Conservation (phyloP, 2,329 filamentous ascomycete species). For the Parastagonospora avenae region DNA sequence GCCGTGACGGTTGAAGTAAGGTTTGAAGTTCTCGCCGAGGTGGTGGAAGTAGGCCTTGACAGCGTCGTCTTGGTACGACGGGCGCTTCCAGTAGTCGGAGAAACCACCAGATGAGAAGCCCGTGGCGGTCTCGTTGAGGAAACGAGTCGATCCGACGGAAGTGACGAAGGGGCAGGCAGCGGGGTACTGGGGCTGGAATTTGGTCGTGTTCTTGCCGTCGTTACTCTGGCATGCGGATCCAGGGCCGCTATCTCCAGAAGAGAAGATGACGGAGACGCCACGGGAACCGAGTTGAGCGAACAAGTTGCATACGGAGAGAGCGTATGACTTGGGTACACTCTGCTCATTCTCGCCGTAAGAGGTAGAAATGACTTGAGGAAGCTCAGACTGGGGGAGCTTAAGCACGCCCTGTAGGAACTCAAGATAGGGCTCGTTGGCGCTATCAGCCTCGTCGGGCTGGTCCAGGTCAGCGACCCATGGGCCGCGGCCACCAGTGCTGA, state of each 20-base stretch:
- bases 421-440: conserved; percentile 71
- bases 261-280: conserved; percentile 66
- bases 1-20: conserved; percentile 59
- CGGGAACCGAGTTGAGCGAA: conserved; percentile 68
- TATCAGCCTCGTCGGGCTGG: conserved; percentile 44
- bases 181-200: conserved; percentile 67
- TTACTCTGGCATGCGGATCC: conserved; percentile 61
- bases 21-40: conserved; percentile 50
- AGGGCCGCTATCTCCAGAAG: conserved; percentile 66
- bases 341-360: conserved; percentile 73
- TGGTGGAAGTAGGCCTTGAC: conserved; percentile 53
- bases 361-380: conserved; percentile 67
- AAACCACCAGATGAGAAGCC: conserved; percentile 61
- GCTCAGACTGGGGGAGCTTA: conserved; percentile 52
- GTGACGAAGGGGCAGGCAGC: conserved; percentile 71
- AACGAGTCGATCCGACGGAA: conserved; percentile 65
- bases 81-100: conserved; percentile 54
- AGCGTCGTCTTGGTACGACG: conserved; percentile 54
- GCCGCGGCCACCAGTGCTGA: conserved; percentile 63
- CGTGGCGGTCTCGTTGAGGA: conserved; percentile 43
- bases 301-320: conserved; percentile 65
- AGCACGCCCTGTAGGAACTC: conserved; percentile 65
- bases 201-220: conserved; percentile 60
- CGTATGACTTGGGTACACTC: conserved; percentile 64
- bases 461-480: conserved; percentile 57